Evolutionary conservation across 75 land plant genomes (phyloP).

Genomic region (Azolla pinnata): DNA sequence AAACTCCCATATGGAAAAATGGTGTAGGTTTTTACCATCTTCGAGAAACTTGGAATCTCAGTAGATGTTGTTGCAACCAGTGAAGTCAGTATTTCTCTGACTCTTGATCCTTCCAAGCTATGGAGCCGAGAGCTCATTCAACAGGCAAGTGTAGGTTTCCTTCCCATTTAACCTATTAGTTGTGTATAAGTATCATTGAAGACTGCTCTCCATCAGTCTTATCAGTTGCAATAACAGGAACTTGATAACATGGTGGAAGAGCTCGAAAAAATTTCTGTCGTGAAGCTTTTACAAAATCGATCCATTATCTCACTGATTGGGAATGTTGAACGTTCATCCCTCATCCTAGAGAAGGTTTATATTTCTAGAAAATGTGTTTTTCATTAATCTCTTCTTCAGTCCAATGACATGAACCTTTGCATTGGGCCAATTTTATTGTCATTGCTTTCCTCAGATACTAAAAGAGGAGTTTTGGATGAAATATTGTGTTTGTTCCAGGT

Average conservation of each 20-base stretch:
- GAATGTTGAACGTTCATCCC: constrained; percentile 78
- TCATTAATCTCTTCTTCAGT: too few species aligned
- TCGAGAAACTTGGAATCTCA: constrained; percentile 85
- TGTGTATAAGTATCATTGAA: background rate
- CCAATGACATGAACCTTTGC: too few species aligned
- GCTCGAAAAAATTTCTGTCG: constrained; percentile 73
- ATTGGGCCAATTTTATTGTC: too few species aligned
- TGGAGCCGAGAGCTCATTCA: constrained; percentile 87
- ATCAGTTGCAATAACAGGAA: too few species aligned
- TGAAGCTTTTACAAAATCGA: constrained; percentile 68
- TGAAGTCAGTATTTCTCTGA: constrained; percentile 96
- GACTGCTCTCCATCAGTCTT: too few species aligned
- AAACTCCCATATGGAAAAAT: too few species aligned
- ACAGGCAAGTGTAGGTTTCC: constrained; percentile 50
- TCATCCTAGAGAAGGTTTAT: constrained; percentile 72
- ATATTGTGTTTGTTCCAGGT: constrained; percentile 31
- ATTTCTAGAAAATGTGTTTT: background rate
- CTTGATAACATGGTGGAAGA: constrained; percentile 77
- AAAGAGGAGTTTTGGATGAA: background rate
- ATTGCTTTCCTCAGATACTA: too few species aligned
- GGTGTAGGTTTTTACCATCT: constrained; percentile 72
- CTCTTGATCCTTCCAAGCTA: constrained; percentile 88
- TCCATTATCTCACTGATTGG: constrained; percentile 94
- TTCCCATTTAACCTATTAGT: background rate
- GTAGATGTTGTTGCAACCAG: constrained; percentile 98